Evolutionary conservation across 441 rosid genomes (phyloP).

Genomic region (Eutrema salsugineum): DNA sequence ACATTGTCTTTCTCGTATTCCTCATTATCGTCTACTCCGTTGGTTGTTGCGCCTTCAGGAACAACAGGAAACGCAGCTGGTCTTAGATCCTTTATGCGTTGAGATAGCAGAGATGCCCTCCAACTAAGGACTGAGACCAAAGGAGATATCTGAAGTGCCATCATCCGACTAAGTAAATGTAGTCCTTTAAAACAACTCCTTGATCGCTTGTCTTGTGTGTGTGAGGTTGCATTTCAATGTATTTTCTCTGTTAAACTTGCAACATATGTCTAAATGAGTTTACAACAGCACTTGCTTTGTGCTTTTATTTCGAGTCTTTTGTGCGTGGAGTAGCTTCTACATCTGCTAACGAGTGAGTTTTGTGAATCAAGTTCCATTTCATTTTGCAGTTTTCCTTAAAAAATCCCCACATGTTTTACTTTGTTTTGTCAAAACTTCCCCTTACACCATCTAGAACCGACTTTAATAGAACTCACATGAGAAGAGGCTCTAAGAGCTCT

Average conservation of each 20-base stretch:
- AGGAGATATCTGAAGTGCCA: neutral
- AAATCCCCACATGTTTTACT: neutral
- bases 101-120: neutral
- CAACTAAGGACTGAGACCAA: neutral
- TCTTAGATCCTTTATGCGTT: neutral
- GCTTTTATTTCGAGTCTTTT: constrained; percentile 6
- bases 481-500: constrained; percentile 29
- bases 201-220: constrained; percentile 13
- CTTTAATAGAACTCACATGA: constrained; percentile 5
- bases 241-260: neutral
- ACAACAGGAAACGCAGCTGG: constrained; percentile 57
- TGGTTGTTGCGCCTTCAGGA: constrained; percentile 94
- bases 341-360: constrained; percentile 5
- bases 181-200: neutral
- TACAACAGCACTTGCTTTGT: constrained; percentile 5
- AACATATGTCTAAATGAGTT: constrained; percentile 9
- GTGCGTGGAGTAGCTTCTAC: neutral
- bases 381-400: neutral
- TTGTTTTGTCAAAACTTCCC: neutral
- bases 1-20: constrained; percentile 61
- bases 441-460: neutral
- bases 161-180: neutral
- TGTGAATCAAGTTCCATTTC: constrained; percentile 1
- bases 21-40: constrained; percentile 69
- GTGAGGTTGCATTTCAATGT: constrained; percentile 15